Percentiles rank a stretch among this genome's conserved stretches.
These are phyloP conservation scores for Kregervanrija fluxuum DNA, from an alignment of 805 yeast genomes.

Conservation along the genomic window DNA sequence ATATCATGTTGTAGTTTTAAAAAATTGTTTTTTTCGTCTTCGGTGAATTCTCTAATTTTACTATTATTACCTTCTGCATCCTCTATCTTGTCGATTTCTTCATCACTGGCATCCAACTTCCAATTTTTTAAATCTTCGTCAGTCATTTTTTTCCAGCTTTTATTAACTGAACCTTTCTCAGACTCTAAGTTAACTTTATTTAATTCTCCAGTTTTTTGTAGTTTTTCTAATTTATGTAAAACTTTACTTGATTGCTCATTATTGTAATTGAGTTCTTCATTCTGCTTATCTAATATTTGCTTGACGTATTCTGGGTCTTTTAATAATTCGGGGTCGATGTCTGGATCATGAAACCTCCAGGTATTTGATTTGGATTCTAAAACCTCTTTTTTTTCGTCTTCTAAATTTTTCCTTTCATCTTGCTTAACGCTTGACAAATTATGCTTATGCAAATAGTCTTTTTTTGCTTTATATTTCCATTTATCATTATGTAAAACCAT, in stretches of 20 bases:
- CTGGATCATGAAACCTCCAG: constrained; percentile 25
- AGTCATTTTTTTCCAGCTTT: constrained; percentile 5
- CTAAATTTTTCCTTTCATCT: constrained; percentile 4
- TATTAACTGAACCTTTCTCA: neutral
- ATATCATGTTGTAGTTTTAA: constrained; percentile 10
- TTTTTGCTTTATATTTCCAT: constrained; percentile 43
- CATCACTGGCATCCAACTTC: constrained; percentile 3
- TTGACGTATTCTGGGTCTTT: constrained; percentile 17
- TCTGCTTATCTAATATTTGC: constrained; percentile 2
- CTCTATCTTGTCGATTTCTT: neutral
- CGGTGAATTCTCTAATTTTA: constrained; percentile 10
- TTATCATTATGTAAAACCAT: constrained; percentile 49
- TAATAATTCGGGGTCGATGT: constrained; percentile 8
- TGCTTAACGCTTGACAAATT: constrained; percentile 17
- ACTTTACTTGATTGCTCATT: neutral
- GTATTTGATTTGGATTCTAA: constrained; percentile 12
- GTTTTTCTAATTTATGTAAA: constrained; percentile 11
- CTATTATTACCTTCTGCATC: neutral
- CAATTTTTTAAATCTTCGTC: constrained; percentile 6
- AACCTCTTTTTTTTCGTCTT: constrained; percentile 5
- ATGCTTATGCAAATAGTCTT: constrained; percentile 36
- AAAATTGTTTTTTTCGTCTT: constrained; percentile 11
- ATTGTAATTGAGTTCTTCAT: constrained; percentile 7
- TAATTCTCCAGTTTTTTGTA: constrained; percentile 2
- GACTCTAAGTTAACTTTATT: neutral